Conservation (phyloP, 331 rosid species). For the Cucumis variabilis region DNA sequence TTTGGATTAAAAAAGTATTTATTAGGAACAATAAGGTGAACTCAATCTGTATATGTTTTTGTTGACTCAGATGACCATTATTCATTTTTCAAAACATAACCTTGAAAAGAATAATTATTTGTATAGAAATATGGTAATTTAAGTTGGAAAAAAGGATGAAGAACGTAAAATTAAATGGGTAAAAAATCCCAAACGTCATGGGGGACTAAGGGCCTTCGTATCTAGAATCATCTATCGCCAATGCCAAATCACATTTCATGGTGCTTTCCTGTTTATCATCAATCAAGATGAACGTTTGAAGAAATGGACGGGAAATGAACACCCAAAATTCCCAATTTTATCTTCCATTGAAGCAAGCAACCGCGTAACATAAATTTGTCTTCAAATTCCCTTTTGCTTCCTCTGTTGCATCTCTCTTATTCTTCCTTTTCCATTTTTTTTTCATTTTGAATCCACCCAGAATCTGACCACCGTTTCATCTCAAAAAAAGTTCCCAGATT, state of each 20-base stretch:
- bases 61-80: no score
- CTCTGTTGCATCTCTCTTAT: not conserved
- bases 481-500: not conserved
- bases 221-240: no score
- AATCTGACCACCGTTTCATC: slow-evolving; percentile 8
- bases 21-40: no score
- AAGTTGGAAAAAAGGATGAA: no score
- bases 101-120: no score
- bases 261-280: not conserved
- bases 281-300: not conserved
- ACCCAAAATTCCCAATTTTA: not conserved
- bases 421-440: not conserved
- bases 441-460: not conserved
- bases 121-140: no score
- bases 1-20: no score
- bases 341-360: not conserved
- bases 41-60: no score
- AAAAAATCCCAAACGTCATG: no score
- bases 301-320: not conserved
- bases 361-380: not conserved
- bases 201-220: not conserved
- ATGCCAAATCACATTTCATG: not conserved
- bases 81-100: no score
- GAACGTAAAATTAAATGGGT: no score
- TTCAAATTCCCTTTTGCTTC: not conserved